Evolutionary conservation across 2,329 filamentous ascomycete species (phyloP), one percentile per base, ranked within the genome.

Genomic region (Xylaria sp.): DNA sequence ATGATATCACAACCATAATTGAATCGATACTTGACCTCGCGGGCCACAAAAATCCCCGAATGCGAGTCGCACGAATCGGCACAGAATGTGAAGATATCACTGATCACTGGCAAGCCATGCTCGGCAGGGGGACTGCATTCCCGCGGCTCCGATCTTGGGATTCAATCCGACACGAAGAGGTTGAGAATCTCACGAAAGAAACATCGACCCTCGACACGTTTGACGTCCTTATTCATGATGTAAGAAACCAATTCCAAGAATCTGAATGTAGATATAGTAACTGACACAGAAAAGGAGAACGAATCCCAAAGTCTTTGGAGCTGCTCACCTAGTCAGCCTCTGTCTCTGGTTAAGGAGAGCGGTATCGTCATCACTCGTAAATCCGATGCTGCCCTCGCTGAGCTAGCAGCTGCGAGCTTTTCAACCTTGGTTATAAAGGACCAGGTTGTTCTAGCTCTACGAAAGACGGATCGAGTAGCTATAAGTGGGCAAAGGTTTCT

Each of bases 1-100:
- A 67, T 3, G 30, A 27, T 32, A 48, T 30, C 4, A 2, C 27
- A 39, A 7, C 7, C 5, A 56, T 30, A 11, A 62, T 62, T 11
- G 53, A 58, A 24, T 55, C 27, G 2, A 21, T 68, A 14, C 47
- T 64, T n/a, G 61, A 61, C 24, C 54, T 68, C 5, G 61, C 61
- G 5, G 65, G 60, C 2, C 60, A 68, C 8, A 64, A 65, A 19
- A 65, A 62, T 17, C 62, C 56, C 17, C 42, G 62, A 5, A 45
- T 62, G 24, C 32, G 24, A 1, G 39, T 57, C 2, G 11, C 57
- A 4, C 4, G 21, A n/a, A 5, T 61, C 14, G 34, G 12, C n/a
- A 17, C 14, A 14, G 27, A n/a, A 7, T 4, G 1, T n/a, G 8
- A 24, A 14, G 9, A 11, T 19, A 39, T 12, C 6, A 17, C 14